phyloP scores from a whole-genome alignment of 2,329 filamentous ascomycete species.

The Aphanoascus verrucosus region DNA sequence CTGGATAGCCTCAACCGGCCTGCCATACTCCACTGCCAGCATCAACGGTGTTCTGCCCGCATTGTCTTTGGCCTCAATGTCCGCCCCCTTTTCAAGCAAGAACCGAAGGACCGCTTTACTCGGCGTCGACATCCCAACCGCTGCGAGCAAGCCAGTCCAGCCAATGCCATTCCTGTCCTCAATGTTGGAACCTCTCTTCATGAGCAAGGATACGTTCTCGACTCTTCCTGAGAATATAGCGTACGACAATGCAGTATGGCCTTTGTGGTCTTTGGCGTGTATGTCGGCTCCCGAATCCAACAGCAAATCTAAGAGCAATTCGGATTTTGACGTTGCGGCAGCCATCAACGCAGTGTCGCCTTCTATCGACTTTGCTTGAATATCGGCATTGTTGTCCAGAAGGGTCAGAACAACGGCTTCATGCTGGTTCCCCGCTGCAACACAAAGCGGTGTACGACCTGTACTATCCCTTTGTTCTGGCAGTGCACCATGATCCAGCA shows the following conservation, averaged over 20 bases:
- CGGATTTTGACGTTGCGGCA: neutral
- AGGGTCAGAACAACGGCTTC: neutral
- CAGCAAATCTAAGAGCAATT: neutral
- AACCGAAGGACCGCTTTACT: neutral
- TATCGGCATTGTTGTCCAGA: constrained; percentile 18
- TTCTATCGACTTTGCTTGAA: constrained; percentile 26
- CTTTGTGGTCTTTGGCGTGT: neutral
- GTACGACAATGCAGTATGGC: neutral
- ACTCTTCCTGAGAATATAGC: neutral
- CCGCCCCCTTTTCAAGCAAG: constrained; percentile 19
- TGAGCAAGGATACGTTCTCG: neutral
- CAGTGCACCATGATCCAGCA: constrained; percentile 13
- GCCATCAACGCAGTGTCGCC: constrained; percentile 27
- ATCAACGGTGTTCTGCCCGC: constrained; percentile 3
- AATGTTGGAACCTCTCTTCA: neutral
- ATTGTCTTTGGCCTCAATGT: constrained; percentile 21
- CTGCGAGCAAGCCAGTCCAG: neutral
- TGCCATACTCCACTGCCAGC: neutral
- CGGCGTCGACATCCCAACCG: neutral
- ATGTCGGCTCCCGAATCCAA: neutral
- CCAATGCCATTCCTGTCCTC: neutral
- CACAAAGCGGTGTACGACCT: constrained; percentile 1
- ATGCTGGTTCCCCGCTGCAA: constrained; percentile 3
- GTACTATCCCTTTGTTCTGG: neutral
- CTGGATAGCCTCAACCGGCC: neutral